A percentile compares a stretch with the other conserved stretches of the same genome.
Evolutionary conservation across 257 asterid species (phyloP).

Genomic region (Ophiorrhiza pumila): DNA sequence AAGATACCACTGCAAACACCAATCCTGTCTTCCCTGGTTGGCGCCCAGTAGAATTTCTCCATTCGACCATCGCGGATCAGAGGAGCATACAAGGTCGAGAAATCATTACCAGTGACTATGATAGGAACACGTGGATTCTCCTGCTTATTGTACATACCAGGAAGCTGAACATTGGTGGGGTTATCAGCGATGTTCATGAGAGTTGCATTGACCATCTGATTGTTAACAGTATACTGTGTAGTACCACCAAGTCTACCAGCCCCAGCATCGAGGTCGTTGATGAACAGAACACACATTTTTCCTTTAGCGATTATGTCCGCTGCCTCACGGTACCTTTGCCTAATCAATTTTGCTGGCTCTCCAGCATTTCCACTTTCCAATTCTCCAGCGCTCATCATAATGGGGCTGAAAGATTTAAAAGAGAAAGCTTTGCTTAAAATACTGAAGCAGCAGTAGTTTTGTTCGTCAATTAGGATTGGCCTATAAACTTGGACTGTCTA

Average conservation of each 20-base stretch:
- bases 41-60: slow-evolving; percentile 56
- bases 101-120: slow-evolving; percentile 44
- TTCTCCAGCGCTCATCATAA: slow-evolving; percentile 54
- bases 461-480: not conserved
- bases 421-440: not conserved
- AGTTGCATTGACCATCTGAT: slow-evolving; percentile 51
- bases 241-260: slow-evolving; percentile 47
- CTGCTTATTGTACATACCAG: slow-evolving; percentile 45
- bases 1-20: slow-evolving; percentile 45
- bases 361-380: slow-evolving; percentile 50
- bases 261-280: slow-evolving; percentile 55
- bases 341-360: slow-evolving; percentile 43
- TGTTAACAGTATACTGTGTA: slow-evolving; percentile 48
- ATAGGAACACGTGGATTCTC: slow-evolving; percentile 44
- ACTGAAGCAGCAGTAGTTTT: not conserved
- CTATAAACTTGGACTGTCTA: too few relatives aligned
- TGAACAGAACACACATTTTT: slow-evolving; percentile 45
- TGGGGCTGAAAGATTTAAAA: slow-evolving; percentile 28
- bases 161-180: slow-evolving; percentile 50
- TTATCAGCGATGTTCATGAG: slow-evolving; percentile 50
- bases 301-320: slow-evolving; percentile 41
- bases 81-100: slow-evolving; percentile 48
- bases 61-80: slow-evolving; percentile 51
- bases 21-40: slow-evolving; percentile 42
- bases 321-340: slow-evolving; percentile 52